A percentile compares a stretch with the other conserved stretches of the same genome.
Evolutionary conservation across 306 rosid genomes (phyloP).

Genomic region (Citrullus amarus): DNA sequence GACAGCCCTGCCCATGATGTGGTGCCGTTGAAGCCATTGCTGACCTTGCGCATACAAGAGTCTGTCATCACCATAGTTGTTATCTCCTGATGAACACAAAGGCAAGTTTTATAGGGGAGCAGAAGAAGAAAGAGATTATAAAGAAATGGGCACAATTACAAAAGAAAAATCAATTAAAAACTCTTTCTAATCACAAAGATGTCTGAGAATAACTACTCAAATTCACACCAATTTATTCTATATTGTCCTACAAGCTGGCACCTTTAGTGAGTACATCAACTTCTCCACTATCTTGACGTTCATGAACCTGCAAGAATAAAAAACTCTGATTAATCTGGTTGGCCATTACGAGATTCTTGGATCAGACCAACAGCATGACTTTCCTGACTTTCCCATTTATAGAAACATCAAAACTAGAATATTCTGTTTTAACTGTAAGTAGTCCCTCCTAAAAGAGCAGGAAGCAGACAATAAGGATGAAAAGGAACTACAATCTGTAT

Average conservation of each 20-base stretch:
- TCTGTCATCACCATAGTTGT: slow-evolving; percentile 80
- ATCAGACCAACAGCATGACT: not conserved
- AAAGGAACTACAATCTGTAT: not conserved
- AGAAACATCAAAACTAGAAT: not conserved
- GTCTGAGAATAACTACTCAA: not conserved
- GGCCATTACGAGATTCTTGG: not conserved
- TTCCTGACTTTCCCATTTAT: not conserved
- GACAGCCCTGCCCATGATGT: slow-evolving; percentile 91
- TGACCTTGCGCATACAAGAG: slow-evolving; percentile 85
- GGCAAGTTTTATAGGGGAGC: not conserved
- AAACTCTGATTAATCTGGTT: slow-evolving; percentile 8
- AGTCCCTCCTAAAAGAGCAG: not conserved
- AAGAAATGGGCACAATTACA: not conserved
- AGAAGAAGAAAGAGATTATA: not conserved
- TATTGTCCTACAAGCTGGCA: slow-evolving; percentile 12
- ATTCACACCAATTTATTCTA: not conserved
- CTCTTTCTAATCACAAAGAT: not conserved
- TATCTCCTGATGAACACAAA: slow-evolving; percentile 55
- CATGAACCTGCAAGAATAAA: slow-evolving; percentile 62
- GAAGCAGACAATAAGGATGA: not conserved
- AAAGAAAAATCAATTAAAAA: not conserved
- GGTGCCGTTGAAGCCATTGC: slow-evolving; percentile 86
- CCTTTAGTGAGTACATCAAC: slow-evolving; percentile 94
- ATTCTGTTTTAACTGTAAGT: not conserved
- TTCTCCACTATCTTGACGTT: slow-evolving; percentile 61